Percentiles rank a stretch among this genome's conserved stretches.
Evolutionary conservation across 176 grass and related monocot genomes (phyloP).

Genomic region (Carex cristatella): DNA sequence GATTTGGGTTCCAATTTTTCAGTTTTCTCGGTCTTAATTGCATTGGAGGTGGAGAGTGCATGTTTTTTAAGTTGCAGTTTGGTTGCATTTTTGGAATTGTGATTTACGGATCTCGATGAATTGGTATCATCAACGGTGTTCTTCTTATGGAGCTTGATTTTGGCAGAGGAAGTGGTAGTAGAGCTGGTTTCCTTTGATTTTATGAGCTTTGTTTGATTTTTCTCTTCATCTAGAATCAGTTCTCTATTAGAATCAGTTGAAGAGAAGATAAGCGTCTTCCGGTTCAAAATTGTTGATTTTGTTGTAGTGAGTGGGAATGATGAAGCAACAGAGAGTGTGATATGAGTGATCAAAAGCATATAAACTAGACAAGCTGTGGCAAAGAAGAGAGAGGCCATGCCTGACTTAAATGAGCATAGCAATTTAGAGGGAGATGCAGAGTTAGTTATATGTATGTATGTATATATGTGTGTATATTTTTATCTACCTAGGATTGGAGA

Average conservation of each 20-base stretch:
- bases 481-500: not conserved
- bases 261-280: not conserved
- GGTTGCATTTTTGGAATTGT: constrained; percentile 19
- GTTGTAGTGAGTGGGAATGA: not conserved
- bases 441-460: not conserved
- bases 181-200: constrained; percentile 60
- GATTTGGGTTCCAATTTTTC: constrained; percentile 4
- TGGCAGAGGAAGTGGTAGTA: not conserved
- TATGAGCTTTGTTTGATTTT: constrained; percentile 57
- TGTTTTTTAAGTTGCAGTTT: constrained; percentile 23
- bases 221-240: constrained; percentile 16
- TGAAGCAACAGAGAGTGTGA: not conserved
- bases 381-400: constrained; percentile 11
- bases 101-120: not conserved
- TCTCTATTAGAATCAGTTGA: constrained; percentile 32
- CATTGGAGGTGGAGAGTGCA: not conserved
- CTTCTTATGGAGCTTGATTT: not conserved
- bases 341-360: not conserved
- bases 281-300: not conserved
- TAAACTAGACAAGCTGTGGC: not conserved
- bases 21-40: not conserved
- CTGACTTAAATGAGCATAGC: not conserved
- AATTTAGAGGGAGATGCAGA: not conserved
- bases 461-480: not conserved
- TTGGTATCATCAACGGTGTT: not conserved